These are phyloP conservation scores for Dictyostelium discoideum DNA, from an alignment of 78 protist genomes.

Conservation along the genomic window DNA sequence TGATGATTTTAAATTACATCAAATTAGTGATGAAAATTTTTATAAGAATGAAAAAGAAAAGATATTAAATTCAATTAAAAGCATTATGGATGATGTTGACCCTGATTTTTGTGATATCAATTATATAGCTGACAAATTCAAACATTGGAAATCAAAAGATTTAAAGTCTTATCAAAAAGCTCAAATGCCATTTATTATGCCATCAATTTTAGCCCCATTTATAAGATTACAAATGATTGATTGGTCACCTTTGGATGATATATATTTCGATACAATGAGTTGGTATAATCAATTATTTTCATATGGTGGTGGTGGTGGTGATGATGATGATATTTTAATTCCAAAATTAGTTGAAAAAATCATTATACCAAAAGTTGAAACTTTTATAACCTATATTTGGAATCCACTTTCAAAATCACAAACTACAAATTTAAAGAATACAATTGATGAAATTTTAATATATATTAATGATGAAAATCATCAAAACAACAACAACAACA, in stretches of 20 bases:
- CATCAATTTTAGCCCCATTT: conserved; percentile 57
- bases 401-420: conserved; percentile 48
- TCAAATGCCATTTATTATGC: conserved; percentile 30
- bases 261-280: not conserved
- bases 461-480: not conserved
- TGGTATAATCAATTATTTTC: conserved; percentile 40
- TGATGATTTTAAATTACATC: conserved; percentile 4
- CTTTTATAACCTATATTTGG: conserved; percentile 27
- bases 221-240: conserved; percentile 35
- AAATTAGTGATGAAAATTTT: not conserved
- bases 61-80: not conserved
- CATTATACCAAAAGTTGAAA: conserved; percentile 46
- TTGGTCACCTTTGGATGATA: conserved; percentile 42
- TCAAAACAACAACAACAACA: not conserved
- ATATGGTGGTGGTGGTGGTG: conserved; percentile 13
- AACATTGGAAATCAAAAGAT: conserved; percentile 68
- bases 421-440: not conserved
- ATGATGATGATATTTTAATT: conserved; percentile 29
- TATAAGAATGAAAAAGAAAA: not conserved
- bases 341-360: conserved; percentile 45
- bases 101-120: conserved; percentile 2
- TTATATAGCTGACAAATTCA: not conserved
- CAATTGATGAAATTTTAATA: conserved; percentile 27
- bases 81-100: conserved; percentile 34
- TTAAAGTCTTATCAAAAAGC: conserved; percentile 26